Evolutionary conservation across 192 early-diverging fungal species (phyloP).

Genomic region (Linnemannia schmuckeri): DNA sequence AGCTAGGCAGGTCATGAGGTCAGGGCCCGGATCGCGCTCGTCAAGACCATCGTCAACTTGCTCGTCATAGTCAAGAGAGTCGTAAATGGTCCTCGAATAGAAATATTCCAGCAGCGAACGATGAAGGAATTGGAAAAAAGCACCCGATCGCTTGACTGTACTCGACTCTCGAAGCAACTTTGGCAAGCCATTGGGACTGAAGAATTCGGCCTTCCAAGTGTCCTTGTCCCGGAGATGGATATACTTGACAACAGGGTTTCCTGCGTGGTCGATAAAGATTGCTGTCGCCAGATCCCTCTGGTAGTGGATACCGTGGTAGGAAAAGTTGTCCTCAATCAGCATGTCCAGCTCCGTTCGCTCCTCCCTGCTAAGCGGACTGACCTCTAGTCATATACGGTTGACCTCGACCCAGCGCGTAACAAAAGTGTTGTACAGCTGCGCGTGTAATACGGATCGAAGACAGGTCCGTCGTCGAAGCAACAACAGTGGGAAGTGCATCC

Average conservation of each 20-base stretch:
- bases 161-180: not conserved
- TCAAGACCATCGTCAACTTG: not conserved
- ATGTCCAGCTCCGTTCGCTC: not conserved
- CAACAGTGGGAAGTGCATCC: no score
- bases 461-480: not conserved
- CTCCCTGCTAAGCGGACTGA: not conserved
- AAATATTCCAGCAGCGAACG: not conserved
- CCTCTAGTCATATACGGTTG: not conserved
- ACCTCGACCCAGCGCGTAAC: not conserved
- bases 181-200: not conserved
- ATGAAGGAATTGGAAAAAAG: not conserved
- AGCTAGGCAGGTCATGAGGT: not conserved
- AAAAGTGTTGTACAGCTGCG: not conserved
- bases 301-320: not conserved
- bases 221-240: not conserved
- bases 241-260: not conserved
- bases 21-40: no score
- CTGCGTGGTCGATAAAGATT: not conserved
- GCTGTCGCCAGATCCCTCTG: not conserved
- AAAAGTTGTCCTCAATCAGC: not conserved
- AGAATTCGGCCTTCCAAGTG: not conserved
- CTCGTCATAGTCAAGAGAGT: not conserved
- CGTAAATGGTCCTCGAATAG: not conserved
- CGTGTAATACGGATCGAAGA: not conserved
- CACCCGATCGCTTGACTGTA: not conserved